Base-by-base conservation (phyloP, 2,329 filamentous ascomycete species). In the Cordyceps pruinosa region DNA sequence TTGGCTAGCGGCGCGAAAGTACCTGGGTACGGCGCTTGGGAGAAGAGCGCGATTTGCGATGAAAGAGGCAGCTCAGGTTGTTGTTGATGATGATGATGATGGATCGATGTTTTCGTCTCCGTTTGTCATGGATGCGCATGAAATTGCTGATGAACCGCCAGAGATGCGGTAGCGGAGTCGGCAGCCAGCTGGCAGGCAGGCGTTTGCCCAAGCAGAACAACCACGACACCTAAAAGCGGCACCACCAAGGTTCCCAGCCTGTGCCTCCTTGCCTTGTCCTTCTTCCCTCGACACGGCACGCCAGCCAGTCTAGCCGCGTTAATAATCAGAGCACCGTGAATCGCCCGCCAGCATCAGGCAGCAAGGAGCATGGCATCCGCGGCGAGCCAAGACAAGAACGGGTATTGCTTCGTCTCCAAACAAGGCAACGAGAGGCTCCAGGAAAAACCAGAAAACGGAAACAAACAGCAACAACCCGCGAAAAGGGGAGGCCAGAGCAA, bases 291-390 rank as follows among this genome's bases (percentile, higher is more conserved):
- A n/a, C n/a, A n/a, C n/a, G n/a, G n/a, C n/a, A n/a, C n/a, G 4
- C 21, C 15, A 12, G 23, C 19, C 41, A 35, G n/a, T 42, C 23
- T 19, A 19, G 23, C 26, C 3, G 26, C 34, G 45, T 49, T 42
- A 48, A 46, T 54, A 54, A 54, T 54, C 51, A n/a, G 32, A 21
- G 37, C 37, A 25, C 39, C 17, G 32, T 39, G 52, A 46, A 47
- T 55, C 42, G 34, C n/a, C 39, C 26, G 15, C 28, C 41, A 35
- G 34, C 25, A 47, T 10, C 4, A 34, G 15, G 32, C 37, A 17
- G 37, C 3, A n/a, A n/a, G n/a, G 35, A 17, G 15, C 35, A 37
- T 7, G 35, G 23, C 21, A 21, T 48, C 46, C 46, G 46, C 30
- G 34, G 28, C 12, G 21, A 4, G 25, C 15, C 10, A 13, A 32